Conservation (phyloP, 2,329 filamentous ascomycete genomes). For the Cercospora sp. region DNA sequence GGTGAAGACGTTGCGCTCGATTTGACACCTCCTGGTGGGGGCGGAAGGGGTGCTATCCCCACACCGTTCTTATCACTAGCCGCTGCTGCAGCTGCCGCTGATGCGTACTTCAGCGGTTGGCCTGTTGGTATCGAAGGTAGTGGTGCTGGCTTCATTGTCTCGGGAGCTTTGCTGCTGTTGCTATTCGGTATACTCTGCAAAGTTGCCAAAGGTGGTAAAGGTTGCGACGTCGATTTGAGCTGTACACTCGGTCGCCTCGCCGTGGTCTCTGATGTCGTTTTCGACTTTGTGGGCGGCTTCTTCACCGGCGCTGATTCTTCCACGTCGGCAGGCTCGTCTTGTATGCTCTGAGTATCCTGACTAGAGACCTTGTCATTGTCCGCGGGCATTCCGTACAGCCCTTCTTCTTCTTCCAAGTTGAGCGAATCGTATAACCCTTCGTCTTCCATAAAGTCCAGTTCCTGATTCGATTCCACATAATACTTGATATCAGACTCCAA, state of each 20-base stretch:
- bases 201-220: constrained; percentile 86
- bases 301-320: constrained; percentile 51
- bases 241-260: constrained; percentile 79
- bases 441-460: constrained; percentile 88
- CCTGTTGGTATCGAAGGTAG: constrained; percentile 80
- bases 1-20: constrained; percentile 62
- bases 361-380: constrained; percentile 91
- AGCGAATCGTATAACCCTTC: constrained; percentile 95
- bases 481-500: constrained; percentile 92
- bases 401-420: constrained; percentile 88
- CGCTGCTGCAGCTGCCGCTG: constrained; percentile 88
- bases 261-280: constrained; percentile 61
- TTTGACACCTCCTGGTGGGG: constrained; percentile 69
- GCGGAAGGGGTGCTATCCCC: constrained; percentile 89
- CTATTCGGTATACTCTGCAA: constrained; percentile 72
- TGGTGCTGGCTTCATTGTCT: constrained; percentile 88
- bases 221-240: constrained; percentile 69
- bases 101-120: constrained; percentile 94
- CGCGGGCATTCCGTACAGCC: constrained; percentile 71
- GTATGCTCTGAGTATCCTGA: constrained; percentile 88
- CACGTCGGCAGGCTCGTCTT: constrained; percentile 74
- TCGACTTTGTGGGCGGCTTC: constrained; percentile 41
- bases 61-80: constrained; percentile 85
- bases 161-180: constrained; percentile 60
- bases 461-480: constrained; percentile 88